Evolutionary conservation across 495 filamentous ascomycete genomes (phyloP).

Genomic region (Xylaria curta): DNA sequence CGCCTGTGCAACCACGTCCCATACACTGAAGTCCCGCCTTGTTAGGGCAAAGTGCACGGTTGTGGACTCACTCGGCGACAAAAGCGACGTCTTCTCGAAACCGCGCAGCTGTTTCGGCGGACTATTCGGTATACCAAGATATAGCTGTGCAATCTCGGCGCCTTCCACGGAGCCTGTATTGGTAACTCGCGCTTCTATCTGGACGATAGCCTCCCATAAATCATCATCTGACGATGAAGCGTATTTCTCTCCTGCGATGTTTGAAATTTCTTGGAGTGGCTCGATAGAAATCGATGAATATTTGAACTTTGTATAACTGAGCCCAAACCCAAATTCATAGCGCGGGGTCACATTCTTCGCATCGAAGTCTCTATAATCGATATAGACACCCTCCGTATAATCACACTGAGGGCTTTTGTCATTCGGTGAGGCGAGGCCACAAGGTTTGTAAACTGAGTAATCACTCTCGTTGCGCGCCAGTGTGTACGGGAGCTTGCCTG

Average conservation of each 20-base stretch:
- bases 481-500: conserved; percentile 74
- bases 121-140: conserved; percentile 62
- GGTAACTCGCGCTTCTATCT: conserved; percentile 62
- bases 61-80: conserved; percentile 59
- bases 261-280: conserved; percentile 25
- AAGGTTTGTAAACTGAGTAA: conserved; percentile 54
- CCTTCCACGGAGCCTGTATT: conserved; percentile 71
- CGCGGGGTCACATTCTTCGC: conserved; percentile 65
- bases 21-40: conserved; percentile 69
- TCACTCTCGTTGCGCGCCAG: conserved; percentile 68
- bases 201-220: conserved; percentile 67
- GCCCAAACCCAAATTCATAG: conserved; percentile 74
- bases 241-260: conserved; percentile 55
- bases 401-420: conserved; percentile 62
- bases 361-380: conserved; percentile 74
- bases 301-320: conserved; percentile 71
- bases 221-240: conserved; percentile 58
- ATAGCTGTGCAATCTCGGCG: conserved; percentile 77
- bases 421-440: conserved; percentile 47
- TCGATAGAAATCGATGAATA: conserved; percentile 53
- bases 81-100: conserved; percentile 71
- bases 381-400: conserved; percentile 67
- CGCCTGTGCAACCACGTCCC: conserved; percentile 80
- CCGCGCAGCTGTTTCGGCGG: conserved; percentile 74
- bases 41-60: conserved; percentile 70